These are phyloP conservation scores for Salix suchowensis DNA, from an alignment of 345 rosid species.

Conservation along the genomic window DNA sequence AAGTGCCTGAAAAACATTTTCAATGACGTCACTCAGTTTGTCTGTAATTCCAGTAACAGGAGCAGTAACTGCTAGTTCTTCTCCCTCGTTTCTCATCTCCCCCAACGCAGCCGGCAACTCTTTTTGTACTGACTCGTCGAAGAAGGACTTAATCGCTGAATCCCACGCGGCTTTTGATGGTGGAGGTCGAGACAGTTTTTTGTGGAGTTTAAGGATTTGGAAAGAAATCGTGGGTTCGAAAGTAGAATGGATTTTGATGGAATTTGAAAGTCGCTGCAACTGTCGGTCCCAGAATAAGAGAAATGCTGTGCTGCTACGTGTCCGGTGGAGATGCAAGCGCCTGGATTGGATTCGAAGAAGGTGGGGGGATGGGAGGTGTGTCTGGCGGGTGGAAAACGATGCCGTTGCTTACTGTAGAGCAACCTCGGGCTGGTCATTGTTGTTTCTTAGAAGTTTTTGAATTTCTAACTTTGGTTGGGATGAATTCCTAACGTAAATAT, in stretches of 20 bases:
- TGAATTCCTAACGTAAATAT: too few species aligned
- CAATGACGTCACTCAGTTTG: constrained; percentile 27
- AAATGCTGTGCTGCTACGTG: constrained; percentile 44
- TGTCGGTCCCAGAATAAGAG: constrained; percentile 75
- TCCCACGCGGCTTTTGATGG: constrained; percentile 27
- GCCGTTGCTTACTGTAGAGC: constrained; percentile 47
- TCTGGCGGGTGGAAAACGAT: constrained; percentile 34
- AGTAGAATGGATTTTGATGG: constrained; percentile 45
- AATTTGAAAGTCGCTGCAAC: constrained; percentile 49
- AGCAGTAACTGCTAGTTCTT: constrained; percentile 72
- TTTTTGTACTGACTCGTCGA: constrained; percentile 40
- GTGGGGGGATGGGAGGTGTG: constrained; percentile 51
- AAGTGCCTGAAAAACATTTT: constrained; percentile 27
- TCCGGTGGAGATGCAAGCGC: constrained; percentile 85
- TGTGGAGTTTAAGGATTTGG: constrained; percentile 15
- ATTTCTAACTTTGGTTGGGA: neutral
- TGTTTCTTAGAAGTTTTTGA: neutral
- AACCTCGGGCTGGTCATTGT: constrained; percentile 44
- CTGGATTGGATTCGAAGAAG: constrained; percentile 62
- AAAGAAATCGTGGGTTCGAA: constrained; percentile 46
- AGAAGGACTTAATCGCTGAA: constrained; percentile 31
- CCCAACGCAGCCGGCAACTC: constrained; percentile 38
- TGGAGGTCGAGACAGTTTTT: neutral
- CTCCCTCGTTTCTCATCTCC: constrained; percentile 38
- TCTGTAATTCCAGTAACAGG: constrained; percentile 57